Evolutionary conservation across 2,329 filamentous ascomycete genomes (phyloP).

Genomic region (Cladosporium oxysporum): DNA sequence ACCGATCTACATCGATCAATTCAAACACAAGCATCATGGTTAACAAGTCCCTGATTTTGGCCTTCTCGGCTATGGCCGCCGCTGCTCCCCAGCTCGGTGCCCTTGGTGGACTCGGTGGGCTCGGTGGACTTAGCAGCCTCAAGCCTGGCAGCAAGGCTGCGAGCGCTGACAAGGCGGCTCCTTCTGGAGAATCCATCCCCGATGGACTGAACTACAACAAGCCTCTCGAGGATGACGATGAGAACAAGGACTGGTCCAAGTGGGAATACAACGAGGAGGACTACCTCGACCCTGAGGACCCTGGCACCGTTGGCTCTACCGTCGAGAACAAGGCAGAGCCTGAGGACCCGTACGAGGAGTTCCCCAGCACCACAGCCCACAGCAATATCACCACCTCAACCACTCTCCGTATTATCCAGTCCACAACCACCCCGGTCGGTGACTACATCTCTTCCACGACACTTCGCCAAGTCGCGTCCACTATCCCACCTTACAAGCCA

Average conservation of each 20-base stretch:
- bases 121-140: background rate
- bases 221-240: slow-evolving; percentile 13
- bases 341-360: background rate
- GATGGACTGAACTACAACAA: slow-evolving; percentile 20
- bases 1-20: slow-evolving; percentile 4
- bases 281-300: background rate
- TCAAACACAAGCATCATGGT: slow-evolving; percentile 10
- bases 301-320: background rate
- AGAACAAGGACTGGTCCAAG: slow-evolving; percentile 6
- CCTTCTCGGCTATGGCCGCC: slow-evolving; percentile 13
- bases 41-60: slow-evolving; percentile 8
- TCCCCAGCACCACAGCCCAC: background rate
- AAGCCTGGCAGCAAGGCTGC: slow-evolving; percentile 1
- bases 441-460: background rate
- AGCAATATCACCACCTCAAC: background rate
- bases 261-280: slow-evolving; percentile 2
- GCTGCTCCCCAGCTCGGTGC: slow-evolving; percentile 14
- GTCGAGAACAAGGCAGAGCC: background rate
- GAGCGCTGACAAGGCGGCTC: background rate
- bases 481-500: background rate
- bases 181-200: background rate
- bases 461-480: background rate
- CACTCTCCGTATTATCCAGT: background rate
- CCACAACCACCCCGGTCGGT: background rate
- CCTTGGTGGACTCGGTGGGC: background rate